Evolutionary conservation across 2,329 filamentous ascomycete species (phyloP), one percentile per base, ranked within the genome.

Genomic region (Microascus cirrosus): DNA sequence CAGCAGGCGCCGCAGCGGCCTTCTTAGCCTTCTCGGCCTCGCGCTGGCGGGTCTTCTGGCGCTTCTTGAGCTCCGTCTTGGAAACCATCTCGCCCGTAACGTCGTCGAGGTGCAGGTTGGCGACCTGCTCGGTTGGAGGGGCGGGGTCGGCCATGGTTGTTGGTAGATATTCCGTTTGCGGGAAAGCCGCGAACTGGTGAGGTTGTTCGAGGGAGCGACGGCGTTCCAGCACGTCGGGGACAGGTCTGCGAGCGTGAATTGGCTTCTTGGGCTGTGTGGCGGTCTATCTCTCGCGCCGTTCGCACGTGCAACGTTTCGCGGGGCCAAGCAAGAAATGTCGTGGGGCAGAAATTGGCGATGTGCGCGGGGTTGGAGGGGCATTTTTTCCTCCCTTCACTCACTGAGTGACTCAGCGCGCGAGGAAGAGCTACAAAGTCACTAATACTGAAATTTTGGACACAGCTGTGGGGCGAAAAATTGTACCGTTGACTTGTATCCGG

Each of bases 41-140:
- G 73, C 83, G 85, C 73, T 93, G 84, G 64, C 93, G 86, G 70
- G 86, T 81, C 89, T 99, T 99, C 77, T 92, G 84, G 68, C 93
- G 86, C 78, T 90, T 93, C 90, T 99, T 99, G 72, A 97, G 79
- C 76, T 92, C 87, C 18, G 85, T 83, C 84, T 92, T 92, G 76
- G 88, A 92, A 61, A 87, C 71, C 72, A 74, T 85, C 77, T 99
- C 94, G 67, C 94, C 94, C 15, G 94, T 97, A 62, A 92, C 90
- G 68, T 95, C 90, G 72, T 99, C 94, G 55, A 94, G 82, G 72
- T 92, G 82, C 65, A 95, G 80, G 75, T 93, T 90, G 68, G 81
- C 81, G 63, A 86, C 72, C 66, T 74, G 73, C 63, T 81, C 79
- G 62, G 75, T 50, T 20, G 45, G 45, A 53, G 74, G 69, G 63